Base-by-base conservation (phyloP, 1,139 yeast genomes). In the Tardiomyces blankii region DNA sequence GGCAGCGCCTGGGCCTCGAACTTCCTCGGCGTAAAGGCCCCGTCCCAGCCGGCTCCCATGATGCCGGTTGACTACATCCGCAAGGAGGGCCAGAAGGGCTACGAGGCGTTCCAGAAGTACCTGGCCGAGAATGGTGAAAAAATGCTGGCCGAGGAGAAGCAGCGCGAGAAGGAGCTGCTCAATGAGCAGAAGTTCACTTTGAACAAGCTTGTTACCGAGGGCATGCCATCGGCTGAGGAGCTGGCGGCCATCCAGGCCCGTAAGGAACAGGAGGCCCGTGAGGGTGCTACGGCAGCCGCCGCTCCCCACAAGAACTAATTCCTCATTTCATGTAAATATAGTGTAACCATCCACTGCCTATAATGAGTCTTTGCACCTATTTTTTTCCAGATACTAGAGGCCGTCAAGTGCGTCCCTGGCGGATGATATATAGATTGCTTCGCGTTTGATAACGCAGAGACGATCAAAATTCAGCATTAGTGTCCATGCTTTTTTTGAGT, bases 41-140 rank as follows among this genome's bases (percentile, higher is more conserved):
- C 72, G 46, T 65, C 70, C 41, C 72, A 72, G 49, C 71, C 69
- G 48, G 79, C 77, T 55, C 82, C 83, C 48, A 85, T 86, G 68
- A 85, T 88, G 83, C 96, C 96, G 40, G 76, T 88, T 61, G 98
- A 91, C 66, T 67, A 80, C 49, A 82, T 88, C 54, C 83, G 97
- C 62, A 94, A 88, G 63, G 93, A 86, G 62, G 96, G 96, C 55
- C 95, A 87, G 65, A 78, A 78, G 70, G 89, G 87, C 63, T 91
- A 87, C 66, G 80, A 82, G 60, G 80, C 81, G 55, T 85, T 87
- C 77, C 82, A 82, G 67, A 80, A 79, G 64, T 79, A 84, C 63
- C 77, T 91, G 58, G 78, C 81, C 58, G 96, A 88, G 66, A 86
- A 91, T 66, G 95, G 94, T 53, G 88, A 82, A 52, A 85, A 87